These are phyloP conservation scores for Sphagnum contortum DNA, from an alignment of 225 moss, liverwort and hornwort genomes.

Conservation along the genomic window DNA sequence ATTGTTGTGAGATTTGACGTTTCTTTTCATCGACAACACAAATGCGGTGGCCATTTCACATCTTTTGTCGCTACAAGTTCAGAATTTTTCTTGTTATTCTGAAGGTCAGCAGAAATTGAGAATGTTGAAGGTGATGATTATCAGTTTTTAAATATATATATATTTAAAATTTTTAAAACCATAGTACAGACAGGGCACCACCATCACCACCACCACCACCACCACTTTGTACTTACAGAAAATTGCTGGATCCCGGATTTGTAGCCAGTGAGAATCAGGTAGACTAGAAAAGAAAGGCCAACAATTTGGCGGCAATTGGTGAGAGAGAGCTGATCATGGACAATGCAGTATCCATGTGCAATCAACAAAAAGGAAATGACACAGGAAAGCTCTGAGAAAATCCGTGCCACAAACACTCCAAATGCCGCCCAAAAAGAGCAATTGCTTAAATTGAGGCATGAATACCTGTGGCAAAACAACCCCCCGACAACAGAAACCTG, in stretches of 20 bases:
- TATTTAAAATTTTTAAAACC: background rate
- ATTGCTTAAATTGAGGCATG: slow-evolving; percentile 71
- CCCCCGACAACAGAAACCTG: too few species aligned
- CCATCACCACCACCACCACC: too few species aligned
- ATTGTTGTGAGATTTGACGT: too few species aligned
- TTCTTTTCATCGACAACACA: too few species aligned
- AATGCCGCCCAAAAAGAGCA: slow-evolving; percentile 97
- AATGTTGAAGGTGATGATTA: too few species aligned
- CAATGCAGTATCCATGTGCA: slow-evolving; percentile 86
- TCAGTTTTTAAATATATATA: too few species aligned
- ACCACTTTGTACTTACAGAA: slow-evolving; percentile 28
- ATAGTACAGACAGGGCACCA: background rate
- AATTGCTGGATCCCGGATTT: slow-evolving; percentile 88
- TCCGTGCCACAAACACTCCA: slow-evolving; percentile 85
- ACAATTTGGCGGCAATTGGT: slow-evolving; percentile 72
- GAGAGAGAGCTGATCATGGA: slow-evolving; percentile 81
- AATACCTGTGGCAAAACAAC: slow-evolving; percentile 51
- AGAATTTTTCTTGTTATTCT: too few species aligned
- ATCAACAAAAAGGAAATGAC: slow-evolving; percentile 76
- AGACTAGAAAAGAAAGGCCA: slow-evolving; percentile 64
- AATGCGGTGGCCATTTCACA: too few species aligned
- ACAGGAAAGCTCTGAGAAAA: slow-evolving; percentile 83
- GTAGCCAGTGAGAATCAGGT: slow-evolving; percentile 84
- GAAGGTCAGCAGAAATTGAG: too few species aligned
- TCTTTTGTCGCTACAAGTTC: too few species aligned